Base-by-base conservation (phyloP, 1,284 basidiomycete genomes). In the Inonotus obliquus region DNA sequence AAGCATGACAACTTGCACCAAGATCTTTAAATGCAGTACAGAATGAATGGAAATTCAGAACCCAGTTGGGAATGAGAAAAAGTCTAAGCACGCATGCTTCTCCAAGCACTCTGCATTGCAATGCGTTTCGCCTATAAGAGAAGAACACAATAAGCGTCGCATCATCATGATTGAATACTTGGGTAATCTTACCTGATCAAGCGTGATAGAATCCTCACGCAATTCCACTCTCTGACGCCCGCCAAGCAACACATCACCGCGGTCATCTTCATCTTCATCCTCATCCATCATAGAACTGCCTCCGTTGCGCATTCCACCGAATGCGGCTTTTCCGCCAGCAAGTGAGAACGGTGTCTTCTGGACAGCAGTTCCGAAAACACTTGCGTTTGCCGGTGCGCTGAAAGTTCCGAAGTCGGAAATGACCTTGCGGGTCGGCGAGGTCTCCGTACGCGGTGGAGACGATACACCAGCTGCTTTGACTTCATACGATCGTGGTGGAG, bases 321-420 rank as follows among this genome's bases (percentile, higher is more conserved):
- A 92, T 5, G 90, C 89, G 21, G 90, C 89, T 73, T 85, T 87
- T 35, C 87, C 85, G 19, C 89, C 89, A 3, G 90, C 90, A 59
- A 91, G 76, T 21, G 87, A 91, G 75, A 91, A 92, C 4, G 87
- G 90, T 17, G 87, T 84, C 5, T 83, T 79, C 23, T 86, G 84
- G 7, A 94, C 90, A 13, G 88, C 88, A 1, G 91, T 92, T 27
- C 86, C 86, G 67, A 91, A 92, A 32, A 92, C 89, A 67, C 88
- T 91, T 1, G 84, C 81, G 17, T 80, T 82, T 62, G 84, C 80
- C 1, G 87, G 81, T 7, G 89, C 89, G n/a, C 91, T 90, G 70
- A 97, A 97, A 0, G 93, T 81, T 54, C 92, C 91, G 75, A 97
- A 97, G 69, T 94, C 91, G 25, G 85, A 85, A 19, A 96, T 86